Percentiles rank a stretch among this genome's conserved stretches.
Conservation (phyloP, 2,329 filamentous ascomycete genomes). For the Fonsecaea erecta region DNA sequence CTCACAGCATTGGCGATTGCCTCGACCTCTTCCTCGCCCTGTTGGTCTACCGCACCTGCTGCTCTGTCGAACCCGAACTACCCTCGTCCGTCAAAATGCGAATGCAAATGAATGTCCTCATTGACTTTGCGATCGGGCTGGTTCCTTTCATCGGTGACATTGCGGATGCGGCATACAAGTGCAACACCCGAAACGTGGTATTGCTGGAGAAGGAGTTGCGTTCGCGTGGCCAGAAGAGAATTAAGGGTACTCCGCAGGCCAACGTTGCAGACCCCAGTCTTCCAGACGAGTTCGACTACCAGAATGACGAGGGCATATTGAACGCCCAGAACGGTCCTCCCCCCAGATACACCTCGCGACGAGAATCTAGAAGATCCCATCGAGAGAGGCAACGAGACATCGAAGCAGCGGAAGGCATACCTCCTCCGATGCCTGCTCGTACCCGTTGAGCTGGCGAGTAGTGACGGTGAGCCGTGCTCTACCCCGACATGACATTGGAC, state of each 20-base stretch:
- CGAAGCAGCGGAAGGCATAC: slow-evolving; percentile 30
- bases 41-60: slow-evolving; percentile 74
- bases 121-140: slow-evolving; percentile 56
- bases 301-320: slow-evolving; percentile 38
- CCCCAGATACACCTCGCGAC: slow-evolving; percentile 36
- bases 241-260: slow-evolving; percentile 39
- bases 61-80: slow-evolving; percentile 76
- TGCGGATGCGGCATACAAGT: slow-evolving; percentile 54
- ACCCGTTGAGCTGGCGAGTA: slow-evolving; percentile 25
- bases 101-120: slow-evolving; percentile 79
- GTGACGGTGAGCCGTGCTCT: not conserved
- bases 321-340: slow-evolving; percentile 32
- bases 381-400: slow-evolving; percentile 39
- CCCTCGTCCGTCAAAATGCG: slow-evolving; percentile 58
- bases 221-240: slow-evolving; percentile 46
- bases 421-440: slow-evolving; percentile 33
- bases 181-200: slow-evolving; percentile 54
- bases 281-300: slow-evolving; percentile 36
- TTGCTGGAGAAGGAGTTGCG: slow-evolving; percentile 52
- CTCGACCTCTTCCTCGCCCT: slow-evolving; percentile 74
- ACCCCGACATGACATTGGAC: not conserved
- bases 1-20: slow-evolving; percentile 72
- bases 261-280: slow-evolving; percentile 45
- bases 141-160: slow-evolving; percentile 58
- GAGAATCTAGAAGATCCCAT: slow-evolving; percentile 36